Evolutionary conservation across 257 asterid species (phyloP).

Genomic region (Nicotiana tomentosiformis): DNA sequence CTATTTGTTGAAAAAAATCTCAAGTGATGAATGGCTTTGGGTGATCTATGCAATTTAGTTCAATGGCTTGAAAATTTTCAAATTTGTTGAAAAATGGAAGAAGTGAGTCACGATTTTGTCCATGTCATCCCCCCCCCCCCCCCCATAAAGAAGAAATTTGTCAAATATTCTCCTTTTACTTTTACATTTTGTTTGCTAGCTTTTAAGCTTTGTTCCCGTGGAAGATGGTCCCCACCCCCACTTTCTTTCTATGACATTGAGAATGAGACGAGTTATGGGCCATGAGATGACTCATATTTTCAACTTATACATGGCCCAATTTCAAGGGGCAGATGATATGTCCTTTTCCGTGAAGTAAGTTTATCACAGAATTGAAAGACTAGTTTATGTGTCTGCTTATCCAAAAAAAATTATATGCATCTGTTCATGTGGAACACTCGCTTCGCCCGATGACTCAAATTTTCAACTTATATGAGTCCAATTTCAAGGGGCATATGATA

Average conservation of each 20-base stretch:
- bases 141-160: neutral
- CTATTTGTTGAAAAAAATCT: too few relatives aligned
- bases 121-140: neutral
- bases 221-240: neutral
- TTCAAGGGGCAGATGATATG: neutral
- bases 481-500: neutral
- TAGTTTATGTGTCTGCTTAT: neutral
- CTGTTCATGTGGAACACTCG: neutral
- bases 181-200: neutral
- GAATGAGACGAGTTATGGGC: neutral
- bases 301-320: neutral
- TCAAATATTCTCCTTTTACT: neutral
- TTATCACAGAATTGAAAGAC: neutral
- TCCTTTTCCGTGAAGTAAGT: neutral
- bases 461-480: neutral
- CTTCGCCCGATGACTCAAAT: neutral
- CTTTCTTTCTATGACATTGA: neutral
- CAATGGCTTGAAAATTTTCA: neutral
- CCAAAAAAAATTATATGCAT: neutral
- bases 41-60: neutral
- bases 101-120: neutral
- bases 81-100: neutral
- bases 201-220: neutral
- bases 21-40: too few relatives aligned
- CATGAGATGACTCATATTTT: neutral